phyloP scores from a whole-genome alignment of 495 filamentous ascomycete species.

The Chaetomidium leptoderma region DNA sequence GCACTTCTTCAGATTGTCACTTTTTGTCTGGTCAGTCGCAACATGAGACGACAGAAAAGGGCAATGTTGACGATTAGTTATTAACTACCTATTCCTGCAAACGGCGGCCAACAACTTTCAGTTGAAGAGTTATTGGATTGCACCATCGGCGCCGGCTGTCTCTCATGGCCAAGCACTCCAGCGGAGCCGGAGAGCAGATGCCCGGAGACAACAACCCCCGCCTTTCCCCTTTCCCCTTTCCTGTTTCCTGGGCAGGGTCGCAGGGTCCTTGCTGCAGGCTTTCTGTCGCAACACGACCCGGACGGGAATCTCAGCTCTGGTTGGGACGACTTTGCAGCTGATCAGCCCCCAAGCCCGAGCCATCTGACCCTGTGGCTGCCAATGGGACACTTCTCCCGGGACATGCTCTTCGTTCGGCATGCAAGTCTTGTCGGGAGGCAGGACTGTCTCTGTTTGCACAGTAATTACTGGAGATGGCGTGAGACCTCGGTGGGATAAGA shows the following conservation, averaged over 20 bases:
- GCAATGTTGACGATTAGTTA: no score
- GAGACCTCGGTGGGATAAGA: no score
- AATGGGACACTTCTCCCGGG: background rate
- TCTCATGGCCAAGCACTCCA: background rate
- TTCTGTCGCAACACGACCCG: no score
- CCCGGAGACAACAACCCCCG: background rate
- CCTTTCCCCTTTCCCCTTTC: conserved; percentile 1
- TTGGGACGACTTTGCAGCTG: background rate
- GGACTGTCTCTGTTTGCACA: no score
- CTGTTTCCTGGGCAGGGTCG: no score
- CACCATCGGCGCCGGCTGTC: background rate
- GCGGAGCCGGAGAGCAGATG: background rate
- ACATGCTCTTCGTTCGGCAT: background rate
- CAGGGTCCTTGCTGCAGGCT: background rate
- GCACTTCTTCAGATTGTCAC: background rate
- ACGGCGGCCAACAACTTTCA: no score
- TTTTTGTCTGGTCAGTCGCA: no score
- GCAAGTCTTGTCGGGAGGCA: background rate
- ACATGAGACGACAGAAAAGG: no score
- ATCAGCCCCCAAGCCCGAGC: background rate
- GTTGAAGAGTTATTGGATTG: background rate
- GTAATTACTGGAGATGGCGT: no score
- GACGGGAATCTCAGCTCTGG: no score
- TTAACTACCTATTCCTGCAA: no score
- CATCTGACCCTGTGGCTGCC: background rate